These are phyloP conservation scores for Trichophyton mentagrophytes DNA, from an alignment of 2,329 filamentous ascomycete genomes.

Conservation along the genomic window DNA sequence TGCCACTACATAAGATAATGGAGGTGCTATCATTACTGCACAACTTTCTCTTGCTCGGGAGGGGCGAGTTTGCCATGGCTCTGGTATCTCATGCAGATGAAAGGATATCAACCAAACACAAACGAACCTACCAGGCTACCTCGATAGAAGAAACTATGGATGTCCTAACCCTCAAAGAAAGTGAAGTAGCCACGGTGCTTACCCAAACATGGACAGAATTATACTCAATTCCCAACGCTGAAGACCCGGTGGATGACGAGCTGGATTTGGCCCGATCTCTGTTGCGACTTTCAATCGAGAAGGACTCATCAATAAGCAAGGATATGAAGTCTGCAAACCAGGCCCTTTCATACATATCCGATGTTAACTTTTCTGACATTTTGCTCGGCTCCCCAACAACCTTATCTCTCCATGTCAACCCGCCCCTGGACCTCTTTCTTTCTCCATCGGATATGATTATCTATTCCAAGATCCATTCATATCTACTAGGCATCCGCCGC, in stretches of 20 bases:
- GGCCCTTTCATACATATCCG: slow-evolving; percentile 27
- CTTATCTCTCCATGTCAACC: slow-evolving; percentile 58
- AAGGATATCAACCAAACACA: slow-evolving; percentile 61
- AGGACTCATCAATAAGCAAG: slow-evolving; percentile 16
- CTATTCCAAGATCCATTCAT: slow-evolving; percentile 78
- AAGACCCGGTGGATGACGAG: slow-evolving; percentile 60
- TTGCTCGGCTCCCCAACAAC: slow-evolving; percentile 64
- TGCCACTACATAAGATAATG: slow-evolving; percentile 64
- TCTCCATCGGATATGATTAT: slow-evolving; percentile 59
- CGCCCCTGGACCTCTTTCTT: slow-evolving; percentile 81
- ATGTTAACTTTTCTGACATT: slow-evolving; percentile 56
- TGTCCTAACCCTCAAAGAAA: slow-evolving; percentile 65
- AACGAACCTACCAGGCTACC: slow-evolving; percentile 31
- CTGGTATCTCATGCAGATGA: slow-evolving; percentile 76
- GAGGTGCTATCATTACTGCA: slow-evolving; percentile 66
- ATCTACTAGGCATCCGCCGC: slow-evolving; percentile 71
- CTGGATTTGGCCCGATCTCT: slow-evolving; percentile 72
- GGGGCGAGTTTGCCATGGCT: slow-evolving; percentile 83
- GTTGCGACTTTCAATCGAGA: slow-evolving; percentile 48
- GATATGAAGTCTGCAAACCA: slow-evolving; percentile 14
- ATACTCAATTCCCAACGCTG: slow-evolving; percentile 62
- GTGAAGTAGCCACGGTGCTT: slow-evolving; percentile 67
- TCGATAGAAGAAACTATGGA: slow-evolving; percentile 37
- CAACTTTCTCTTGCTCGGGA: slow-evolving; percentile 74
- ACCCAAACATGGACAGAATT: slow-evolving; percentile 67